A percentile compares a stretch with the other conserved stretches of the same genome.
phyloP scores from a whole-genome alignment of 495 filamentous ascomycete species.

The Penicillium ochrochloron region DNA sequence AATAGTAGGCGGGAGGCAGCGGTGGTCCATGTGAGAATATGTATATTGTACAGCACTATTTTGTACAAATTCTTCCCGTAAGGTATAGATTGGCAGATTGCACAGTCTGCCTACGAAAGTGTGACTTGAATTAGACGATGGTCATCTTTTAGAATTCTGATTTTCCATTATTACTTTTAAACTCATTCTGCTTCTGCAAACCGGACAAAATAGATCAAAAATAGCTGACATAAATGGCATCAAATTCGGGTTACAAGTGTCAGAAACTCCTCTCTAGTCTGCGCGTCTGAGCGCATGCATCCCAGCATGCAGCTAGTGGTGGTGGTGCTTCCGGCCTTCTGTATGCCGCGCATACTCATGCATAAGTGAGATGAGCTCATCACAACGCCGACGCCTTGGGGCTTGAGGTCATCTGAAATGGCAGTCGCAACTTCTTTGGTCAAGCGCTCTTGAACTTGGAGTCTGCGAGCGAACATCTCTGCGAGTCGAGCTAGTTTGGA shows the following conservation, averaged over 20 bases:
- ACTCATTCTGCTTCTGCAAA: no score
- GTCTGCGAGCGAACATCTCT: conserved; percentile 91
- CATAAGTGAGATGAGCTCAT: conserved; percentile 97
- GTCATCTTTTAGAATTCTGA: no score
- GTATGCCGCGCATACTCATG: conserved; percentile 95
- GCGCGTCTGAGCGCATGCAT: conserved; percentile 89
- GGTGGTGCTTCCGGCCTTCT: conserved; percentile 84
- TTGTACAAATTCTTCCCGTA: no score
- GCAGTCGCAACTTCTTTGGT: conserved; percentile 96
- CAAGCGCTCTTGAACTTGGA: conserved; percentile 94
- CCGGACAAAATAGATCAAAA: no score
- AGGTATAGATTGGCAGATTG: no score
- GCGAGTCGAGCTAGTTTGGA: conserved; percentile 95
- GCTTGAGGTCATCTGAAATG: conserved; percentile 87
- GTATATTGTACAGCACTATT: no score
- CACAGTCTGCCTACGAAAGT: no score
- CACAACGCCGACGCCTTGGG: conserved; percentile 86
- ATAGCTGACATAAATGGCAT: no score
- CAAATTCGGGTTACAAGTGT: conserved; percentile 37
- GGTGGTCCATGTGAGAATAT: no score
- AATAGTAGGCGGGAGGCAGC: no score
- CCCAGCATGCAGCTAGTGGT: conserved; percentile 96
- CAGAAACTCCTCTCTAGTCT: conserved; percentile 92
- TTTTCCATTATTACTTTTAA: no score
- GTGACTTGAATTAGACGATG: no score